These are phyloP conservation scores for Vaccinium macrocarpon DNA, from an alignment of 148 eudicot genomes.

Conservation along the genomic window DNA sequence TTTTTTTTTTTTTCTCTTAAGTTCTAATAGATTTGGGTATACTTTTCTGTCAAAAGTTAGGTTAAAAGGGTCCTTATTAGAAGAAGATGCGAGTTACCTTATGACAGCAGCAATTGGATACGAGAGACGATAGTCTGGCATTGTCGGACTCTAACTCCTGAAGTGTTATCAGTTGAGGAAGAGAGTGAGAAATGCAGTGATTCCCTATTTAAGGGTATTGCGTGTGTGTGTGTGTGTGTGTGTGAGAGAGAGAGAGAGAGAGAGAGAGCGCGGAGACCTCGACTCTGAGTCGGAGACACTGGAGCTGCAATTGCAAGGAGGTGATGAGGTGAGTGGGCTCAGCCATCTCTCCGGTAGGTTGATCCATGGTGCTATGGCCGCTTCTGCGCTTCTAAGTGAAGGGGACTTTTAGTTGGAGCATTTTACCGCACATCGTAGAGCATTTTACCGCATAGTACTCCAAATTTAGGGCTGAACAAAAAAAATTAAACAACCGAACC, in stretches of 20 bases:
- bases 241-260: background rate
- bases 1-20: too few relatives aligned
- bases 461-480: too few relatives aligned
- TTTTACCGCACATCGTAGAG: too few relatives aligned
- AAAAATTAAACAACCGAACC: too few relatives aligned
- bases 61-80: too few relatives aligned
- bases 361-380: background rate
- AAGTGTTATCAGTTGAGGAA: background rate
- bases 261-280: constrained; percentile 24
- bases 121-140: constrained; percentile 44
- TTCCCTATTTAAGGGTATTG: background rate
- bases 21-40: too few relatives aligned
- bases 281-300: constrained; percentile 28
- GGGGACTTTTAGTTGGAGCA: too few relatives aligned
- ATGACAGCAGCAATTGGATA: constrained; percentile 51
- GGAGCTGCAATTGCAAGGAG: constrained; percentile 21
- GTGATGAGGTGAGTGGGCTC: constrained; percentile 1
- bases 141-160: constrained; percentile 67
- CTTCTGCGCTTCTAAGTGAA: background rate
- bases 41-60: too few relatives aligned
- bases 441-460: too few relatives aligned
- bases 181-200: background rate
- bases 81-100: constrained; percentile 37
- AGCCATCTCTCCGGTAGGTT: background rate
- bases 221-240: too few relatives aligned